Conservation (phyloP, 2,329 filamentous ascomycete genomes). For the Talaromyces verruculosus region DNA sequence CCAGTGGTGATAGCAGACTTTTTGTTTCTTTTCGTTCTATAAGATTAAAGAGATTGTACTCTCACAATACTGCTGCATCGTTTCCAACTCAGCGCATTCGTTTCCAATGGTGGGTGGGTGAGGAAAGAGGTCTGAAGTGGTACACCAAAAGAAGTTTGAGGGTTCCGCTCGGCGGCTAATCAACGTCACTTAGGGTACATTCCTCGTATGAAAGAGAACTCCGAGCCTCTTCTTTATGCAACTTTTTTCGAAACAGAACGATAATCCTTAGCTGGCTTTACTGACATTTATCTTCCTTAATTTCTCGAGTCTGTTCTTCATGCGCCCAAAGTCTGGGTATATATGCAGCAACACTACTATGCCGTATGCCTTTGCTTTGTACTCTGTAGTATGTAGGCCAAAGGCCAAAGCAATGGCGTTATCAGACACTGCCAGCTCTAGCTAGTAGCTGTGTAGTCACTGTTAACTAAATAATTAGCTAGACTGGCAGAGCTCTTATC, state of each 20-base stretch:
- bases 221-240: not conserved
- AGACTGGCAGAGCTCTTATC: not conserved
- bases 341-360: not conserved
- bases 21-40: not conserved
- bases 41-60: not conserved
- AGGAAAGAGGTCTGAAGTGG: not conserved
- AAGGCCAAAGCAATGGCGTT: not conserved
- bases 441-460: no score
- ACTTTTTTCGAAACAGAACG: not conserved
- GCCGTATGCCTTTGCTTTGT: not conserved
- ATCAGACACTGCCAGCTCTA: not conserved
- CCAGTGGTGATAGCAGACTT: not conserved
- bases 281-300: not conserved
- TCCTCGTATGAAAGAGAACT: not conserved
- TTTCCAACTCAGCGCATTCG: conserved; percentile 4
- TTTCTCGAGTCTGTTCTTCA: no score
- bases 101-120: not conserved
- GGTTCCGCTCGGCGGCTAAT: not conserved
- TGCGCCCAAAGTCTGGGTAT: not conserved
- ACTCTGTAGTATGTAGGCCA: not conserved
- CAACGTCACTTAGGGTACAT: not conserved
- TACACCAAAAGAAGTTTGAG: not conserved
- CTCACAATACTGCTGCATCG: not conserved
- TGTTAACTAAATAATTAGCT: not conserved
- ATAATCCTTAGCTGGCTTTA: not conserved